These are phyloP conservation scores for Neospora caninum DNA, from an alignment of 169 alveolate species.

Conservation along the genomic window DNA sequence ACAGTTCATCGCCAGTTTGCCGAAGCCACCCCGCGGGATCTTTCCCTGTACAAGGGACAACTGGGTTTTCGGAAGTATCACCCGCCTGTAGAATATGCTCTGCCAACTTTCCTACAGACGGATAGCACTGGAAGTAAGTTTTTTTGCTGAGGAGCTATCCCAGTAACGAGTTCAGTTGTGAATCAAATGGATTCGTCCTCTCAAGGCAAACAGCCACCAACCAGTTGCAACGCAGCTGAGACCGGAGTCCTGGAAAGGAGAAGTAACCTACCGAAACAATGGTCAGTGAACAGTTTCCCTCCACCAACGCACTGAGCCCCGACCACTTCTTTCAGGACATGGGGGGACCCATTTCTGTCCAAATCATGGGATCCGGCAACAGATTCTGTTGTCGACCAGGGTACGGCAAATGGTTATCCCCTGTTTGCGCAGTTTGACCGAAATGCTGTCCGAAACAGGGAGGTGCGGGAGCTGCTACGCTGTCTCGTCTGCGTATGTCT, in stretches of 20 bases:
- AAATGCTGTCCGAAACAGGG: conserved; percentile 69
- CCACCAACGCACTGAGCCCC: neutral
- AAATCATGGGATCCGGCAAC: conserved; percentile 31
- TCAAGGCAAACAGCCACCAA: neutral
- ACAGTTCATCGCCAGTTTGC: conserved; percentile 41
- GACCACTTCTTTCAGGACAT: conserved; percentile 43
- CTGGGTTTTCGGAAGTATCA: conserved; percentile 57
- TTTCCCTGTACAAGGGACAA: conserved; percentile 59
- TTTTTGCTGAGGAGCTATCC: neutral
- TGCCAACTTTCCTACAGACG: conserved; percentile 44
- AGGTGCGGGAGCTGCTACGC: conserved; percentile 97
- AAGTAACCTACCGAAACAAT: conserved; percentile 44
- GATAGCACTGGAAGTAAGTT: neutral
- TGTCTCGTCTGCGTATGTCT: conserved; percentile 82
- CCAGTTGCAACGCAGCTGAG: neutral
- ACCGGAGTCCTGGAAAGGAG: neutral
- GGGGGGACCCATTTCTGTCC: conserved; percentile 71
- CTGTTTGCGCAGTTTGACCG: neutral
- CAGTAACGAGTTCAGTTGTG: neutral
- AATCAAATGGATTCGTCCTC: neutral
- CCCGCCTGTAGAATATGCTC: conserved; percentile 37
- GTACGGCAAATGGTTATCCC: neutral
- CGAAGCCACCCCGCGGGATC: conserved; percentile 54
- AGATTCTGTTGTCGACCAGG: conserved; percentile 55
- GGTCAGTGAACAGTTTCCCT: conserved; percentile 41